Evolutionary conservation across 257 asterid genomes (phyloP).

Genomic region (Solanum ossicruentum): DNA sequence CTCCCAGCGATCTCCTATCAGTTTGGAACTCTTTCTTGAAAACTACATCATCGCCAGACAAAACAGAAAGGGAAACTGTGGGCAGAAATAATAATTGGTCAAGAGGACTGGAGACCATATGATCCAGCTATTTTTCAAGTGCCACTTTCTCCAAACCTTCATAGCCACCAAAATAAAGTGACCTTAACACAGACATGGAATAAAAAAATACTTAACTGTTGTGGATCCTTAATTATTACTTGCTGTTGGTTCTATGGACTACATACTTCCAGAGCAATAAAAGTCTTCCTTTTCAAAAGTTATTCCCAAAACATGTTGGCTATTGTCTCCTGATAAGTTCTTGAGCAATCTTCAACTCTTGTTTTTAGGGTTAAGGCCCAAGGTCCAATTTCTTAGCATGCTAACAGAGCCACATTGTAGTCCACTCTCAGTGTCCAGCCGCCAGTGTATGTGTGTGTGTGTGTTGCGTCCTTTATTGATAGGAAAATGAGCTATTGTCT

Average conservation of each 20-base stretch:
- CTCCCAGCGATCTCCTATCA: conserved; percentile 33
- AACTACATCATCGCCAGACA: conserved; percentile 8
- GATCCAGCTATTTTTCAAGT: not conserved
- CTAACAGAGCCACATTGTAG: not conserved
- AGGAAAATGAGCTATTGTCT: not conserved
- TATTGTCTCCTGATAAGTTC: not conserved
- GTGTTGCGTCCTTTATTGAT: not conserved
- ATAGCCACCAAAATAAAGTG: not conserved
- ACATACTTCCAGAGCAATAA: not conserved
- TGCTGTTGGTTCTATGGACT: not conserved
- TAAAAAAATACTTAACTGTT: not conserved
- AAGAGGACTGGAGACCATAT: not conserved
- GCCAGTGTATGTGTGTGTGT: not conserved
- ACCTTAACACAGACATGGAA: not conserved
- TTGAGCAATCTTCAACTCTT: not conserved
- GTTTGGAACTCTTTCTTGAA: conserved; percentile 22
- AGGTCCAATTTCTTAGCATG: not conserved
- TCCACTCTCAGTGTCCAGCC: not conserved
- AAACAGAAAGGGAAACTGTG: conserved; percentile 35
- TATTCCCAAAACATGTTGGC: not conserved
- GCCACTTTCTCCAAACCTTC: not conserved
- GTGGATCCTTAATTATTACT: not conserved
- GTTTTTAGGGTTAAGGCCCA: not conserved
- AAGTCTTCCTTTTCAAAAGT: not conserved
- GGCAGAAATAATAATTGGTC: not conserved